Conservation (phyloP, 2,329 filamentous ascomycete genomes). For the Pseudomassariella vexata region DNA sequence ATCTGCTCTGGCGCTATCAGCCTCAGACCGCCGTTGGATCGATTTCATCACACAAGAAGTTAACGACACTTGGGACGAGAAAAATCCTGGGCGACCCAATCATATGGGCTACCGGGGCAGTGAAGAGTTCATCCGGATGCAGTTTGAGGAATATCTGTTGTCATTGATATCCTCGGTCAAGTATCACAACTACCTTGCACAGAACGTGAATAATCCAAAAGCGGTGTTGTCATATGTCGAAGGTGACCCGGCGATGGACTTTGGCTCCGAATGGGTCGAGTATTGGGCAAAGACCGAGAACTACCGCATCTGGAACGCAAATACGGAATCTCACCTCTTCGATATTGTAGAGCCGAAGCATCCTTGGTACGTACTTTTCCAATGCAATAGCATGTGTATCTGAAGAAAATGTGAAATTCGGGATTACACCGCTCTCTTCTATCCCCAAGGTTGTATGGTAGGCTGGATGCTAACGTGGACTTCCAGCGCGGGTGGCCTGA, state of each 20-base stretch:
- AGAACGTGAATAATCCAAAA: slow-evolving; percentile 50
- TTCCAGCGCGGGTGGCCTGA: slow-evolving; percentile 83
- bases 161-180: slow-evolving; percentile 84
- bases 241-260: slow-evolving; percentile 80
- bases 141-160: slow-evolving; percentile 95
- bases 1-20: slow-evolving; percentile 69
- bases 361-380: too few species aligned
- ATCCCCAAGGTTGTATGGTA: too few species aligned
- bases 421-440: too few species aligned
- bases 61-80: slow-evolving; percentile 93
- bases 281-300: slow-evolving; percentile 86
- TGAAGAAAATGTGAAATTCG: too few species aligned
- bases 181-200: slow-evolving; percentile 67
- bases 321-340: slow-evolving; percentile 83
- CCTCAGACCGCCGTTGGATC: slow-evolving; percentile 90
- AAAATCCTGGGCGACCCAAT: slow-evolving; percentile 83
- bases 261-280: slow-evolving; percentile 78
- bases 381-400: too few species aligned
- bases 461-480: too few species aligned
- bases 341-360: slow-evolving; percentile 91
- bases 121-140: slow-evolving; percentile 93
- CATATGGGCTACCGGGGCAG: slow-evolving; percentile 92
- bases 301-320: slow-evolving; percentile 77
- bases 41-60: slow-evolving; percentile 91
- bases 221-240: slow-evolving; percentile 62